These are phyloP conservation scores for Chaetomiaceae sp. DNA, from an alignment of 2,329 filamentous ascomycete genomes.

Conservation along the genomic window DNA sequence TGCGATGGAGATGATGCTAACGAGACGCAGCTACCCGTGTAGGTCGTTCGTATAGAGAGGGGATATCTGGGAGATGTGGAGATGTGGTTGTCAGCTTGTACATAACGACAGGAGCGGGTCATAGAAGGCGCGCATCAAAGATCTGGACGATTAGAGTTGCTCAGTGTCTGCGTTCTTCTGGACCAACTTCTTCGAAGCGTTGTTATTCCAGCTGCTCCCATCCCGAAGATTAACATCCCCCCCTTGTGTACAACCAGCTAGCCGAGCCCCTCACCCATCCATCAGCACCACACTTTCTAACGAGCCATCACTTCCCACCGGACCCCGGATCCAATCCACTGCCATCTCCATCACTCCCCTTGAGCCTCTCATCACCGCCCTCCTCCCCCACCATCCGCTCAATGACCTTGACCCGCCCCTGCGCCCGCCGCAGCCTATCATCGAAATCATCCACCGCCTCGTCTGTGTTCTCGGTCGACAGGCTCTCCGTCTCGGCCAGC, in stretches of 20 bases:
- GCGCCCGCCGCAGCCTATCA: constrained; percentile 75
- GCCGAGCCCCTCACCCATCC: constrained; percentile 2
- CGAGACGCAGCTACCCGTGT: constrained; percentile 52
- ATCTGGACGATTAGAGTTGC: neutral
- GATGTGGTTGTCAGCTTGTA: constrained; percentile 23
- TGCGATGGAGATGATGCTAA: constrained; percentile 27
- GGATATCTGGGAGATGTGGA: constrained; percentile 9
- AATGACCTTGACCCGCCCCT: constrained; percentile 78
- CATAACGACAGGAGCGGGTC: constrained; percentile 17
- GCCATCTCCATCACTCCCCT: constrained; percentile 3
- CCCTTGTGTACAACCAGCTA: neutral
- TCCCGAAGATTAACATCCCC: neutral
- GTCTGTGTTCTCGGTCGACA: constrained; percentile 78
- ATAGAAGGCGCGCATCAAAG: constrained; percentile 9
- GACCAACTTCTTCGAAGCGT: neutral
- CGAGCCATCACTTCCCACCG: neutral
- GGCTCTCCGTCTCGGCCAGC: constrained; percentile 69
- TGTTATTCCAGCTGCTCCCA: neutral
- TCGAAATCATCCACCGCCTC: constrained; percentile 89
- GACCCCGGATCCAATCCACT: too few species aligned
- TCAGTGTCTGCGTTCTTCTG: too few species aligned
- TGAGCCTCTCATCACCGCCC: neutral
- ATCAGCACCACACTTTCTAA: neutral
- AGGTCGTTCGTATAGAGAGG: constrained; percentile 49
- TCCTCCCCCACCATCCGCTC: constrained; percentile 57